Conservation (phyloP, 1,284 basidiomycete species). For the Phlebopus sp. region DNA sequence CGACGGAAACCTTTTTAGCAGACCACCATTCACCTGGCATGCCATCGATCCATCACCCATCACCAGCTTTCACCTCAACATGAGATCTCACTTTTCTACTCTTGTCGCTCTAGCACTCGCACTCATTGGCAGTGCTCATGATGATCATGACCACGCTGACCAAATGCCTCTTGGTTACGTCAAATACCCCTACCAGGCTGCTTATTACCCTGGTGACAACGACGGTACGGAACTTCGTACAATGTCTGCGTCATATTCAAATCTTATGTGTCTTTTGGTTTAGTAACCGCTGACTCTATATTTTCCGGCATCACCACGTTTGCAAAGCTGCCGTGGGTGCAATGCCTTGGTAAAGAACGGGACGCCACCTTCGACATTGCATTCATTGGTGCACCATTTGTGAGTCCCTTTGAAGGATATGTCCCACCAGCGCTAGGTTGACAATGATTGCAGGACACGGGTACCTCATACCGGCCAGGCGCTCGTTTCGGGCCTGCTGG, state of each 20-base stretch:
- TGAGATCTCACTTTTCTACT: slow-evolving; percentile 27
- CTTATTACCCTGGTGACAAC: slow-evolving; percentile 48
- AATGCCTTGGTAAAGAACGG: slow-evolving; percentile 61
- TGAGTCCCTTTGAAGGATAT: slow-evolving; percentile 34
- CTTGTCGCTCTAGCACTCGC: slow-evolving; percentile 20
- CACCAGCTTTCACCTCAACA: slow-evolving; percentile 15
- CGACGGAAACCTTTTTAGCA: slow-evolving; percentile 22
- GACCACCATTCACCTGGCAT: slow-evolving; percentile 1
- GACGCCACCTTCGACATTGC: slow-evolving; percentile 67
- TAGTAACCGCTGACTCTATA: slow-evolving; percentile 66
- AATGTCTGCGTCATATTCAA: neutral
- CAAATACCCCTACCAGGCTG: slow-evolving; percentile 57
- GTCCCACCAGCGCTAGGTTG: neutral
- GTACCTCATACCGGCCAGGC: slow-evolving; percentile 73
- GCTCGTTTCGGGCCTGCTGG: slow-evolving; percentile 78
- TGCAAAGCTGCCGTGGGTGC: slow-evolving; percentile 71
- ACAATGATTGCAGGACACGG: slow-evolving; percentile 53
- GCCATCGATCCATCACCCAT: neutral
- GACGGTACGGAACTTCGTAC: slow-evolving; percentile 41
- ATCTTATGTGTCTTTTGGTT: neutral
- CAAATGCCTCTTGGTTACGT: slow-evolving; percentile 66
- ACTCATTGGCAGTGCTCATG: slow-evolving; percentile 33
- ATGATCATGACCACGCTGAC: slow-evolving; percentile 40
- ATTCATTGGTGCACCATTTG: slow-evolving; percentile 77
- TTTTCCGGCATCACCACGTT: slow-evolving; percentile 77